Evolutionary conservation across 2,329 filamentous ascomycete species (phyloP).

Genomic region (Penicillium oxalicum): DNA sequence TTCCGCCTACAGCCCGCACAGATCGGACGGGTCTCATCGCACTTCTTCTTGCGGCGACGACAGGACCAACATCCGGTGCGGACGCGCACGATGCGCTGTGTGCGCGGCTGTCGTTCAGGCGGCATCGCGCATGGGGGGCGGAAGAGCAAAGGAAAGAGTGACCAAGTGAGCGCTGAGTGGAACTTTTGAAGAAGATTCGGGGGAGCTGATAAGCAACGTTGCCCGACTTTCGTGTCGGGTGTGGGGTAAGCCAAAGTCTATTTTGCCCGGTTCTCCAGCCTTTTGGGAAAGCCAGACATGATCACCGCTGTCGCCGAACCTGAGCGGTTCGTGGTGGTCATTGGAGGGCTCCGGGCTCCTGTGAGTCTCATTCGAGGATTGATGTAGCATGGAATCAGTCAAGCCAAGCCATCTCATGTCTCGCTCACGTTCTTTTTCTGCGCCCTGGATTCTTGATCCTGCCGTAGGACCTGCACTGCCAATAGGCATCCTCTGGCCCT

Average conservation of each 20-base stretch:
- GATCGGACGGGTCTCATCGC: constrained; percentile 30
- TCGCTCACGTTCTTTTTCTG: no score
- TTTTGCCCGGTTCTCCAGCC: not conserved
- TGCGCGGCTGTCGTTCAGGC: constrained; percentile 19
- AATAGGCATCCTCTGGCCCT: no score
- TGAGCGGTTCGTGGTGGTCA: no score
- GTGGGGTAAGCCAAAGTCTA: constrained; percentile 11
- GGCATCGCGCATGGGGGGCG: constrained; percentile 15
- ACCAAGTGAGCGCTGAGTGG: not conserved
- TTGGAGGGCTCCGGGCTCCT: no score
- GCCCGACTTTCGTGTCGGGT: not conserved
- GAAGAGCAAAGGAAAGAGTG: not conserved
- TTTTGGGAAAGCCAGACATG: no score
- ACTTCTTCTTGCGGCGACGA: constrained; percentile 31
- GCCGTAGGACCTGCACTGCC: no score
- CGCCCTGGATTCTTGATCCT: no score
- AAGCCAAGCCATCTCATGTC: no score
- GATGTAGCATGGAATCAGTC: no score
- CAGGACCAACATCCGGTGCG: constrained; percentile 31
- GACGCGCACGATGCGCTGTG: constrained; percentile 27
- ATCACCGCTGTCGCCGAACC: no score
- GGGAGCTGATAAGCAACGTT: constrained; percentile 4
- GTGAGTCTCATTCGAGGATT: no score
- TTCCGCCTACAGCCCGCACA: constrained; percentile 28
- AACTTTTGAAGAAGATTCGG: constrained; percentile 2